Percentiles rank a stretch among this genome's conserved stretches.
These are phyloP conservation scores for Physcomitrium patens DNA, from an alignment of 225 moss, liverwort and hornwort species.

Conservation along the genomic window DNA sequence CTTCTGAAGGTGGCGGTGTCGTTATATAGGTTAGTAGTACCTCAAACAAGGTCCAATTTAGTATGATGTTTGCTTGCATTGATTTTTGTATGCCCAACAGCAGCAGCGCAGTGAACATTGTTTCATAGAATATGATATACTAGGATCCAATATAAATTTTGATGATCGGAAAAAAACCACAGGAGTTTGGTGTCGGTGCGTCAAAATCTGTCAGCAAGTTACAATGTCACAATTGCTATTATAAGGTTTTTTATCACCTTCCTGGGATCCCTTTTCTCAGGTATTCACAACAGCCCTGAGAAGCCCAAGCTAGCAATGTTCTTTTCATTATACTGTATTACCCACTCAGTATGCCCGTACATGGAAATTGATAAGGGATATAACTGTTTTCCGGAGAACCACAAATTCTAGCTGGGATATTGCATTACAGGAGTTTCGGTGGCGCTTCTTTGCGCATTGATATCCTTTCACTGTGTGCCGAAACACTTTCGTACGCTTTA, in stretches of 20 bases:
- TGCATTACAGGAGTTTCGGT: slow-evolving; percentile 53
- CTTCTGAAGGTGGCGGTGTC: slow-evolving; percentile 48
- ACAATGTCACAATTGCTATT: slow-evolving; percentile 45
- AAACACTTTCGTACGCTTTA: background rate
- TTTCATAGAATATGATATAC: too few relatives aligned
- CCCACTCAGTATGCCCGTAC: background rate
- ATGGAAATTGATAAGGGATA: background rate
- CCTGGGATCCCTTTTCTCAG: slow-evolving; percentile 63
- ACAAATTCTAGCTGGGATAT: background rate
- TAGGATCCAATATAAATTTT: too few relatives aligned
- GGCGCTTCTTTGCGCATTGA: slow-evolving; percentile 63
- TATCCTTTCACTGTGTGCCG: slow-evolving; percentile 34
- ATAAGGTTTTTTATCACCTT: slow-evolving; percentile 67
- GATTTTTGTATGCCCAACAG: background rate
- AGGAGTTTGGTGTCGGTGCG: slow-evolving; percentile 67
- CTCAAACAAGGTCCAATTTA: background rate
- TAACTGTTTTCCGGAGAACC: background rate
- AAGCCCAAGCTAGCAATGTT: background rate
- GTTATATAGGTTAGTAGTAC: slow-evolving; percentile 41
- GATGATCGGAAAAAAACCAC: background rate
- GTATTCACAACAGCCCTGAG: slow-evolving; percentile 10
- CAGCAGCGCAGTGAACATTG: background rate
- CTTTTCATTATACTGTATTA: background rate
- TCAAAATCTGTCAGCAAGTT: slow-evolving; percentile 52
- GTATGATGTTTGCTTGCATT: background rate